Conservation (phyloP, 75 land plant species). For the Azolla pinnata region DNA sequence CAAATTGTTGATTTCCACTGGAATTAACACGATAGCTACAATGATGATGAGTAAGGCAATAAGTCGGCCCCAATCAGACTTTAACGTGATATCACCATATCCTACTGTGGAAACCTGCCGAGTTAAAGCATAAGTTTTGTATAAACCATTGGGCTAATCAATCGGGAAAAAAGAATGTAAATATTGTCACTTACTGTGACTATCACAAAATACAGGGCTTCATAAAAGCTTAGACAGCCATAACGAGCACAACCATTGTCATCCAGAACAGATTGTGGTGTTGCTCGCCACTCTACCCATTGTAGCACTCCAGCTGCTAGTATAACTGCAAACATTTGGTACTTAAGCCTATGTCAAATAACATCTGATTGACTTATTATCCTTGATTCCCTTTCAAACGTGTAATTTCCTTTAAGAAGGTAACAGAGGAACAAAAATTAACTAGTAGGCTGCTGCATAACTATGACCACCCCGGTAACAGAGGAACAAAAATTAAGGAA, state of each 20-base stretch:
- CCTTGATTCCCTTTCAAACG: too few relatives aligned
- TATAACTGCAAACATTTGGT: constrained; percentile 20
- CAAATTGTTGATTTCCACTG: constrained; percentile 33
- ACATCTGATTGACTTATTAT: too few relatives aligned
- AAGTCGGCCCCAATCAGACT: constrained; percentile 35
- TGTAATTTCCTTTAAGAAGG: too few relatives aligned
- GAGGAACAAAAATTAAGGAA: neutral
- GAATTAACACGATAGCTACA: constrained; percentile 29
- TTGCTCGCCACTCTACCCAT: constrained; percentile 40
- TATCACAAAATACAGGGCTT: constrained; percentile 38
- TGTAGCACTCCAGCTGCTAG: constrained; percentile 39
- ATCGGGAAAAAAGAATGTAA: constrained; percentile 9
- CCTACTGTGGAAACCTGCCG: constrained; percentile 39
- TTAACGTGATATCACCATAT: constrained; percentile 34
- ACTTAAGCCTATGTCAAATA: too few relatives aligned
- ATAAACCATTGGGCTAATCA: too few relatives aligned
- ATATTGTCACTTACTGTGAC: constrained; percentile 26
- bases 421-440: too few relatives aligned
- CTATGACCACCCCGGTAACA: too few relatives aligned
- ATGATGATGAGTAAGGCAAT: constrained; percentile 23
- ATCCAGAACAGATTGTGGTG: constrained; percentile 20
- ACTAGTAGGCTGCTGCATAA: too few relatives aligned
- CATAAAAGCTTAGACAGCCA: constrained; percentile 38
- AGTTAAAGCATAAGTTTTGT: too few relatives aligned
- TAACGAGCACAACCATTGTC: constrained; percentile 20